phyloP scores from a whole-genome alignment of 2,329 filamentous ascomycete species.

The Daldinia sp. region DNA sequence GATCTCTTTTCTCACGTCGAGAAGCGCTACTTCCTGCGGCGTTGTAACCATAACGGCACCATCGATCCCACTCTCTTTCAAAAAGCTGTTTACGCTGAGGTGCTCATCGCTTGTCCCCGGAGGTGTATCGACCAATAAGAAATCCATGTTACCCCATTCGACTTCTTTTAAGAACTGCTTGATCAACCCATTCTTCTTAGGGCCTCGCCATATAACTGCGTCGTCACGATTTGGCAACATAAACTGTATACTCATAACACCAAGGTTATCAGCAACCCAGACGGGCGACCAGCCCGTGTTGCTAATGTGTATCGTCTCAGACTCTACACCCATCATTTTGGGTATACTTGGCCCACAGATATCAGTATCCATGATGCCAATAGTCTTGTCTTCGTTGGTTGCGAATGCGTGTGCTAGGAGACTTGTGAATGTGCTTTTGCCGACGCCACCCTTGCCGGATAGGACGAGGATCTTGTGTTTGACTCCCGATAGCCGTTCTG shows the following conservation, averaged over 20 bases:
- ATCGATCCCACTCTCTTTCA: conserved; percentile 92
- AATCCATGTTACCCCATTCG: conserved; percentile 96
- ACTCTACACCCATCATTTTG: conserved; percentile 98
- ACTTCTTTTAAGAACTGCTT: conserved; percentile 99
- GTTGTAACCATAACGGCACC: conserved; percentile 95
- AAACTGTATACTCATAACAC: conserved; percentile 98
- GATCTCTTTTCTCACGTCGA: conserved; percentile 97
- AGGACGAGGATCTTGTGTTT: conserved; percentile 93
- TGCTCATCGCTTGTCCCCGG: conserved; percentile 97
- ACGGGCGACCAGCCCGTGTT: conserved; percentile 93
- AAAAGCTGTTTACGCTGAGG: conserved; percentile 88
- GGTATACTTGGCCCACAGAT: conserved; percentile 97
- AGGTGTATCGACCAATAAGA: conserved; percentile 92
- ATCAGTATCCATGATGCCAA: conserved; percentile 98
- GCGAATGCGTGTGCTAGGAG: conserved; percentile 92
- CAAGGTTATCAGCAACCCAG: conserved; percentile 93
- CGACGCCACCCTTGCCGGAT: conserved; percentile 95
- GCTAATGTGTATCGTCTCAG: conserved; percentile 92
- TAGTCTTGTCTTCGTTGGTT: conserved; percentile 78
- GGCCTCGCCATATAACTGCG: conserved; percentile 95
- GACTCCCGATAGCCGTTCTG: conserved; percentile 82
- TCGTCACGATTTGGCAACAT: conserved; percentile 95
- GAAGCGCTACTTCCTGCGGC: conserved; percentile 89
- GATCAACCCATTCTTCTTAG: conserved; percentile 98
- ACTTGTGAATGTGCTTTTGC: conserved; percentile 93